Evolutionary conservation across 2,329 filamentous ascomycete genomes (phyloP), one percentile per base, ranked within the genome.

Genomic region (Cladophialophora exuberans): DNA sequence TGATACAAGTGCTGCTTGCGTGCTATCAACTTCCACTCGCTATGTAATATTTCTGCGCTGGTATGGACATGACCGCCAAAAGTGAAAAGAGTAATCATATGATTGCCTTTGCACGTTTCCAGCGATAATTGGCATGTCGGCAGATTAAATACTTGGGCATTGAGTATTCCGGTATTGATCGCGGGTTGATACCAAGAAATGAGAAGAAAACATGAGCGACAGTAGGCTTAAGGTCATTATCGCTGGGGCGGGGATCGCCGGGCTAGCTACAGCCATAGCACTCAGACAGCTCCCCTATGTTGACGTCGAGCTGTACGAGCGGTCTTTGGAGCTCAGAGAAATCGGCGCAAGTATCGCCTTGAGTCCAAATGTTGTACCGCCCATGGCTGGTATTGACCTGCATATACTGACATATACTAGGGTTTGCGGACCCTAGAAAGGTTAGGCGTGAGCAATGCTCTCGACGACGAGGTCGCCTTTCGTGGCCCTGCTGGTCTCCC

Each of bases 211-310:
- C n/a, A 56, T 56, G 54, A 41, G 49, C 59, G 64, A 64, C 43
- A 66, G 26, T 30, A 23, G 42, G 4, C 42, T 79, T 45, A 66
- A 70, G 6, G 68, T 81, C 4, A 73, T 77, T 33, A 78, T 82
- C 39, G 67, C 76, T 2, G 79, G 79, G 23, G 78, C 76, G 22
- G 79, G 79, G 17, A 80, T 82, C 36, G 77, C 71, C n/a, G 77
- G 79, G 0, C 71, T 81, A 3, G 73, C 73, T 13, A 70, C 77
- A 2, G 76, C 76, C 9, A 76, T 79, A 20, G 76, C 76, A 2
- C 67, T 81, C 9, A 62, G 72, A 38, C 65, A 71, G 26, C 71
- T 76, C 7, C 38, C 46, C 10, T 22, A 44, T 6, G 26, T 57
- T 44, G 31, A 53, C 48, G 72, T 81, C 1, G 72, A 79, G 54